Base-by-base conservation (phyloP, 768 basidiomycete species). In the Hygrocybe coccinea region DNA sequence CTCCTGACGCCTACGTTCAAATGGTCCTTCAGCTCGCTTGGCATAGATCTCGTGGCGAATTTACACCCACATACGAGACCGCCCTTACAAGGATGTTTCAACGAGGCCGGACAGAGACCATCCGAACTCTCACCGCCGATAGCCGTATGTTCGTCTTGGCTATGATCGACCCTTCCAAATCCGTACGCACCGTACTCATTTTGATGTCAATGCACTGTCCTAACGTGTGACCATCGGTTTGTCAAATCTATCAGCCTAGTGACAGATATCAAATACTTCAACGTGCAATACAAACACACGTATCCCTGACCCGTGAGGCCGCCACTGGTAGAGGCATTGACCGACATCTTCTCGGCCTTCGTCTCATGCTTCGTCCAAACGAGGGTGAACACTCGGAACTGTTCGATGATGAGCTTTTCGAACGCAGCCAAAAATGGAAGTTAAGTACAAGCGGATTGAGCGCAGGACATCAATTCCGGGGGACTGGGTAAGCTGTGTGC, bases 21-120 rank as follows among this genome's bases (percentile, higher is more conserved):
- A 88, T 95, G 80, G 89, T 84, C 0, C 76, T 97, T 17, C 95
- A 97, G 66, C 79, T 97, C 9, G 94, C 93, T 3, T 97, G 89
- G 86, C 91, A 88, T 73, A 82, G 80, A 66, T 82, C 84, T 19
- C 87, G 85, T 45, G 84, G 83, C 10, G 71, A 76, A 56, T 86
- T 91, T 62, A 90, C 91, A 3, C 91, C 95, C 1, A 92, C 90
- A 6, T 97, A 97, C 67, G 95, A 97, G 71, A 97, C 94, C 0
- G 90, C 86, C 0, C 79, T 95, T 33, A 95, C 95, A 1, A 82
- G 92, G 22, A 79, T 89, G 68, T 95, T 95, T 73, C 75, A 86
- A 57, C 83, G 86, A 59, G 95, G 92, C 14, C 82, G 95, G 15
- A 97, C 94, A 1, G 95, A 97, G 66, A 93, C 91, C 0, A 84